Evolutionary conservation across 2,329 filamentous ascomycete species (phyloP).

Genomic region (Mycosphaerella sp.): DNA sequence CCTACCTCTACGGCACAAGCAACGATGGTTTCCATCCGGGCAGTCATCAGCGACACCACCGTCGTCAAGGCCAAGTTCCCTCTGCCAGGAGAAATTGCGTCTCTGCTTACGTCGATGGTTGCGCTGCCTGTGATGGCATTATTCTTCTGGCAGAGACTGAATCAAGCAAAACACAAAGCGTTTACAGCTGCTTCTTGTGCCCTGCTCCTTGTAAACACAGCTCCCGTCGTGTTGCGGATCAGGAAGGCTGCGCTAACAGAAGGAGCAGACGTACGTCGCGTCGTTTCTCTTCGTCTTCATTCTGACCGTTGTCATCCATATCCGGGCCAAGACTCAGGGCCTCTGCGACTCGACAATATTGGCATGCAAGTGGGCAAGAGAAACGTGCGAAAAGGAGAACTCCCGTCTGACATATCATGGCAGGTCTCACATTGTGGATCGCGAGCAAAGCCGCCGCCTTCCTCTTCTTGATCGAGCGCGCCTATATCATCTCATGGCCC

Average conservation of each 20-base stretch:
- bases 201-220: constrained; percentile 12
- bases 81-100: constrained; percentile 12
- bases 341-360: constrained; percentile 17
- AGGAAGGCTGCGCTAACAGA: neutral
- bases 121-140: constrained; percentile 15
- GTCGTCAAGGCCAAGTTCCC: constrained; percentile 8
- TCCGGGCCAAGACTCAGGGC: constrained; percentile 8
- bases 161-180: constrained; percentile 9
- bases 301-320: constrained; percentile 17
- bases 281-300: constrained; percentile 20
- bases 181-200: constrained; percentile 16
- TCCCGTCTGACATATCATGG: neutral
- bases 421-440: constrained; percentile 20
- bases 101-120: constrained; percentile 9
- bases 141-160: constrained; percentile 13
- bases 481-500: constrained; percentile 23
- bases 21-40: constrained; percentile 1
- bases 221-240: too few relatives aligned
- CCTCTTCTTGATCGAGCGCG: constrained; percentile 20
- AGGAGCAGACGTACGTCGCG: constrained; percentile 14
- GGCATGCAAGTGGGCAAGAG: constrained; percentile 8
- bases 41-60: constrained; percentile 11
- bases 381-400: neutral
- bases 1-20: neutral
- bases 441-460: constrained; percentile 15